Conservation (phyloP, 2,329 filamentous ascomycete genomes). For the Plectosphaerella cucumerina region DNA sequence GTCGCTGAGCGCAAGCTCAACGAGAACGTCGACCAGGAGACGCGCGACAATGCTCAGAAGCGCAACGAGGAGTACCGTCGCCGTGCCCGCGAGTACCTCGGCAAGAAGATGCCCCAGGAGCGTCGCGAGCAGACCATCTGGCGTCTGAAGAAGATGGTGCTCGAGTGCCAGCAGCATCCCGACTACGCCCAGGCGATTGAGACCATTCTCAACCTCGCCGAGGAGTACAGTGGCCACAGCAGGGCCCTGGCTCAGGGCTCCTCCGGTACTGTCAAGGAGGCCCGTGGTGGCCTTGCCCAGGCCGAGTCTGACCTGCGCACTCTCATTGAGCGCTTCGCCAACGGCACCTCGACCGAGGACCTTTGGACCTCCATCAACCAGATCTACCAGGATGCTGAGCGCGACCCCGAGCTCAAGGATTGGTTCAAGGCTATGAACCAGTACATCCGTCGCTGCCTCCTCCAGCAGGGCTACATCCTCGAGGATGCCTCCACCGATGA, state of each 20-base stretch:
- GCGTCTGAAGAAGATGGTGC: slow-evolving; percentile 94
- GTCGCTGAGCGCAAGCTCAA: slow-evolving; percentile 52
- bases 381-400: slow-evolving; percentile 83
- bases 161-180: slow-evolving; percentile 91
- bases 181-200: slow-evolving; percentile 93
- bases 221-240: slow-evolving; percentile 77
- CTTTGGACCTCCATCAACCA: slow-evolving; percentile 79
- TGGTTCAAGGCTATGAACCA: slow-evolving; percentile 81
- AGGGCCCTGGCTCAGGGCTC: slow-evolving; percentile 61
- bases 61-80: slow-evolving; percentile 38
- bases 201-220: slow-evolving; percentile 77
- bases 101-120: slow-evolving; percentile 84
- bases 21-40: slow-evolving; percentile 63
- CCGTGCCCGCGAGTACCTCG: slow-evolving; percentile 68
- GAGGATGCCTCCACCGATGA: slow-evolving; percentile 74
- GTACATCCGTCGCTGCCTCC: slow-evolving; percentile 78
- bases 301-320: slow-evolving; percentile 81
- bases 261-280: slow-evolving; percentile 66
- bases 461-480: slow-evolving; percentile 88
- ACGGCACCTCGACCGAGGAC: slow-evolving; percentile 84
- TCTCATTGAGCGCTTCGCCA: slow-evolving; percentile 92
- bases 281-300: slow-evolving; percentile 61
- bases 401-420: slow-evolving; percentile 76
- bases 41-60: slow-evolving; percentile 43
- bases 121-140: slow-evolving; percentile 89